Evolutionary conservation across 2,329 filamentous ascomycete genomes (phyloP).

Genomic region (Domatiomyces globalis): DNA sequence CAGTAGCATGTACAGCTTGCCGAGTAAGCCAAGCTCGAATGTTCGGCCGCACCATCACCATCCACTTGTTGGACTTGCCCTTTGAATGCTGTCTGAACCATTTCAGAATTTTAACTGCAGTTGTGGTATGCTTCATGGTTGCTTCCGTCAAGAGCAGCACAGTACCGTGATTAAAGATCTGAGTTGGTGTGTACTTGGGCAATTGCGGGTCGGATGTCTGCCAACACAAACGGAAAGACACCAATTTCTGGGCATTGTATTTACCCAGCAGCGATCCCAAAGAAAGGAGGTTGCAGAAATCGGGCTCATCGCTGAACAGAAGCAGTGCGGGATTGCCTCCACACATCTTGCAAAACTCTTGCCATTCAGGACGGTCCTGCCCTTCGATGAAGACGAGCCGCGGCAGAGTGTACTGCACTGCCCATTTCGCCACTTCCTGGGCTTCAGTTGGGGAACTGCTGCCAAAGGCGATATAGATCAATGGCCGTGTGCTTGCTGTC

Average conservation of each 20-base stretch:
- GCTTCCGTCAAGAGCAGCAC: slow-evolving; percentile 11
- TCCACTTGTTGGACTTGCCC: slow-evolving; percentile 4
- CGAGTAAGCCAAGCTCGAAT: slow-evolving; percentile 5
- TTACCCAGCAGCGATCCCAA: not conserved
- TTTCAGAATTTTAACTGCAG: slow-evolving; percentile 2
- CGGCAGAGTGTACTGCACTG: not conserved
- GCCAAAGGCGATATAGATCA: slow-evolving; percentile 10
- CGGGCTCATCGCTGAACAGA: slow-evolving; percentile 5
- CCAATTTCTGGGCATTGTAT: not conserved
- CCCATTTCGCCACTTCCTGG: slow-evolving; percentile 5
- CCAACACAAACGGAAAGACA: slow-evolving; percentile 1
- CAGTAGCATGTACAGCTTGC: not conserved
- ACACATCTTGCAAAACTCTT: slow-evolving; percentile 3
- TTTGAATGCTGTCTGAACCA: slow-evolving; percentile 7
- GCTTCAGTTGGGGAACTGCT: slow-evolving; percentile 7
- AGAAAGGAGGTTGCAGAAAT: slow-evolving; percentile 4
- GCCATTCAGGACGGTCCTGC: slow-evolving; percentile 6
- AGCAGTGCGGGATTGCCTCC: slow-evolving; percentile 1
- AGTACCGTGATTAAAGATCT: slow-evolving; percentile 8
- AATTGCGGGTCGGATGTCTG: not conserved
- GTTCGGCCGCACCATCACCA: slow-evolving; percentile 7
- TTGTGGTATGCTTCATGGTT: slow-evolving; percentile 3
- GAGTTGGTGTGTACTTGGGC: not conserved
- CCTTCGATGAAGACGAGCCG: slow-evolving; percentile 6
- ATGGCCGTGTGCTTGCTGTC: not conserved